A percentile compares a stretch with the other conserved stretches of the same genome.
Conservation (phyloP, 192 early-diverging fungal genomes). For the Gorgonomyces haynaldii region DNA sequence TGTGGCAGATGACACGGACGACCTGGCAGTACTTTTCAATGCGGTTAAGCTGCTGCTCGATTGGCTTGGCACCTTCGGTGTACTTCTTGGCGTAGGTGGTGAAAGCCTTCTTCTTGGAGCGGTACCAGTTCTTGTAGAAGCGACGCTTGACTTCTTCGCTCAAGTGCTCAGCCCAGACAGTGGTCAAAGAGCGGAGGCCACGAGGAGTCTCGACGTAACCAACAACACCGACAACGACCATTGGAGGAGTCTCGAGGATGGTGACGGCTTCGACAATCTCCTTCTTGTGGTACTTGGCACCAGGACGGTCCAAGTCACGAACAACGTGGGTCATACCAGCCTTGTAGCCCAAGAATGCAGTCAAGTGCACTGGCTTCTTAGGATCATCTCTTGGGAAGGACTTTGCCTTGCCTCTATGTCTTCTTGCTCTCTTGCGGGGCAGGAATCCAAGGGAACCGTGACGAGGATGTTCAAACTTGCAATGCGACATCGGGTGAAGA, state of each 20-base stretch:
- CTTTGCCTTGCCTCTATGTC: slow-evolving; percentile 94
- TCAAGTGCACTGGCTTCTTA: slow-evolving; percentile 90
- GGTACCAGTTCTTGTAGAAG: slow-evolving; percentile 99
- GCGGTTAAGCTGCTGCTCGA: slow-evolving; percentile 85
- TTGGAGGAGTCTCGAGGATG: slow-evolving; percentile 93
- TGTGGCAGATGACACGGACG: slow-evolving; percentile 96
- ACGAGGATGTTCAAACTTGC: slow-evolving; percentile 97
- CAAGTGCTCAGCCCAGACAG: slow-evolving; percentile 99
- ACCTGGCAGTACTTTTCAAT: slow-evolving; percentile 99
- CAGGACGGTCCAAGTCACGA: slow-evolving; percentile 96
- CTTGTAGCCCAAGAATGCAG: slow-evolving; percentile 99
- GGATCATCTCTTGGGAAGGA: slow-evolving; percentile 98
- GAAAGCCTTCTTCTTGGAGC: slow-evolving; percentile 99
- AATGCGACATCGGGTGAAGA: slow-evolving; percentile 51
- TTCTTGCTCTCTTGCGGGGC: slow-evolving; percentile 80
- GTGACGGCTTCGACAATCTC: slow-evolving; percentile 99
- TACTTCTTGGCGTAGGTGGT: slow-evolving; percentile 99
- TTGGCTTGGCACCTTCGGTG: slow-evolving; percentile 70
- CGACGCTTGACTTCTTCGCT: slow-evolving; percentile 94
- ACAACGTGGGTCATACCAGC: slow-evolving; percentile 99
- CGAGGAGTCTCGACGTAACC: slow-evolving; percentile 99
- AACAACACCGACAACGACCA: slow-evolving; percentile 97
- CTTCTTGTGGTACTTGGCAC: slow-evolving; percentile 98
- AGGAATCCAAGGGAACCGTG: slow-evolving; percentile 75
- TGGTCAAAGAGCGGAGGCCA: slow-evolving; percentile 94